Evolutionary conservation across 2,329 filamentous ascomycete species (phyloP), one percentile per base, ranked within the genome.

Genomic region (Aspergillus sp.): DNA sequence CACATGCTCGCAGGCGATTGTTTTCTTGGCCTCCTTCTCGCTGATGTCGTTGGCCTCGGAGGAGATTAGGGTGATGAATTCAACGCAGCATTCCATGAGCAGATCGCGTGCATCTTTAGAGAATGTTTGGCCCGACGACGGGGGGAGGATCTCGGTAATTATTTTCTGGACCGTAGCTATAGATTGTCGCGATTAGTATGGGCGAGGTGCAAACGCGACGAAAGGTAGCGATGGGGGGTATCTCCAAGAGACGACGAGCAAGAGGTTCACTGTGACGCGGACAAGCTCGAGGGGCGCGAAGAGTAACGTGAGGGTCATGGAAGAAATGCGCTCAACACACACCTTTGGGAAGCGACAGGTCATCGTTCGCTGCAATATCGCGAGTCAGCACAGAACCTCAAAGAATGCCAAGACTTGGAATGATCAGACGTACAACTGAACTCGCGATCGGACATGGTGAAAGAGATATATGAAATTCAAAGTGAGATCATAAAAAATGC

Each of bases 11-110:
- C 92, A 96, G 12, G 94, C 94, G 69, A 99, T 99, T 4, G 95
- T 99, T 84, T 99, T 99, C 82, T 99, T 99, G 53, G 93, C 92
- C 72, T 99, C 95, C 77, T 96, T 96, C 76, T 99, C 95, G 12
- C 93, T 96, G 65, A 99, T 99, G 71, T 99, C 95, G 77, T 99
- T 99, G 63, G 95, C 95, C 80, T 99, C 94, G 52, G 92, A 96
- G n/a, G 93, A 97, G 68, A 99, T 90, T 71, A 99, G 86, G 18
- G 95, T 98, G 77, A 99, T 97, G 77, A 99, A 99, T 77, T 99
- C 95, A 71, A 99, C 94, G 73, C 95, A 99, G 80, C 95, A 98
- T 81, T 98, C 95, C 71, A 99, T 99, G 55, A 99, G 84, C 2
- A 98, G 84, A 73, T 99, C 95, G 61, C 95, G 89, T 12, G 94